phyloP scores from a whole-genome alignment of 1,139 yeast species.

The Candida pseudoviswanathii region DNA sequence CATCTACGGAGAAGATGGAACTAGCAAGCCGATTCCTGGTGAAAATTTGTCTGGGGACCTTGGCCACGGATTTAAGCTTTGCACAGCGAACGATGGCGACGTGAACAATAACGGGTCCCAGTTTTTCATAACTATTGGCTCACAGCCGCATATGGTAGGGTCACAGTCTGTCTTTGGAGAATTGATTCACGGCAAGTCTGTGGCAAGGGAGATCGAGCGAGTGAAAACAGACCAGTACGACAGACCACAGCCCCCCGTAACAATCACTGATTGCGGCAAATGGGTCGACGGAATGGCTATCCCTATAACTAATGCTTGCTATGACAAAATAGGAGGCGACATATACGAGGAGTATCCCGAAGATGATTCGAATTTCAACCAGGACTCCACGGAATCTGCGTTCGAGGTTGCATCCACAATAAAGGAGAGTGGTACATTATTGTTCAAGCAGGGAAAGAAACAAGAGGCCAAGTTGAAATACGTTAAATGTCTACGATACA shows the following conservation, averaged over 20 bases:
- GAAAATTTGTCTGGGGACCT: conserved; percentile 56
- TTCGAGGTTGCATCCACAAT: conserved; percentile 53
- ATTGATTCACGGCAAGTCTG: conserved; percentile 65
- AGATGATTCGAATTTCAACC: conserved; percentile 60
- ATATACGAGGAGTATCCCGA: conserved; percentile 76
- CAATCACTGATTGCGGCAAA: conserved; percentile 63
- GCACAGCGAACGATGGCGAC: conserved; percentile 73
- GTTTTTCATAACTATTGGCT: conserved; percentile 74
- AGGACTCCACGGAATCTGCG: conserved; percentile 58
- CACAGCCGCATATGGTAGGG: conserved; percentile 72
- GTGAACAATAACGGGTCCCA: conserved; percentile 66
- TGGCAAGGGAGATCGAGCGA: conserved; percentile 64
- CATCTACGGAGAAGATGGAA: conserved; percentile 22
- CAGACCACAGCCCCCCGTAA: conserved; percentile 47
- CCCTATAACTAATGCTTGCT: conserved; percentile 65
- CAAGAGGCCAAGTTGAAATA: conserved; percentile 61
- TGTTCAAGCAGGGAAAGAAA: conserved; percentile 55
- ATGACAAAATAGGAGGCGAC: conserved; percentile 65
- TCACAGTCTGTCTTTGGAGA: conserved; percentile 80
- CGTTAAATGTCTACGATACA: conserved; percentile 62
- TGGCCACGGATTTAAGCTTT: conserved; percentile 52
- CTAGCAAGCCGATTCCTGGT: conserved; percentile 49
- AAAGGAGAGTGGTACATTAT: conserved; percentile 64
- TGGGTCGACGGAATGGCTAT: conserved; percentile 56
- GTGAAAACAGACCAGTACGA: conserved; percentile 45